Evolutionary conservation across 495 filamentous ascomycete species (phyloP).

Genomic region (Penicillium silybi): DNA sequence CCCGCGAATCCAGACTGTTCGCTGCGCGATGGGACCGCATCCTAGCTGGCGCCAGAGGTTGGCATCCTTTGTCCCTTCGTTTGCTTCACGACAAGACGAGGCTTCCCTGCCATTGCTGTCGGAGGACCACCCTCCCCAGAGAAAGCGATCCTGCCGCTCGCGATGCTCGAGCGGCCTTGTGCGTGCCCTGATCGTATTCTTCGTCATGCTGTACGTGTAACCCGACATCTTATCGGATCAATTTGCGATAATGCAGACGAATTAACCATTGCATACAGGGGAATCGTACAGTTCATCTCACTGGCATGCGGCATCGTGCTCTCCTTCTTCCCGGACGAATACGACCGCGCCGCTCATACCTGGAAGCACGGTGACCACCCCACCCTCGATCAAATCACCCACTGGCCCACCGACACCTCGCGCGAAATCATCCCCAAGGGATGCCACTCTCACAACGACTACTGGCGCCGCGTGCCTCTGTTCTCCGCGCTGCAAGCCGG

Average conservation of each 20-base stretch:
- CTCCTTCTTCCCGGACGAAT: constrained; percentile 54
- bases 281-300: constrained; percentile 45
- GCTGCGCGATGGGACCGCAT: constrained; percentile 14
- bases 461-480: constrained; percentile 72
- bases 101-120: constrained; percentile 23
- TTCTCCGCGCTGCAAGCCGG: constrained; percentile 64
- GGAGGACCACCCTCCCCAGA: constrained; percentile 1
- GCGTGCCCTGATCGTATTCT: constrained; percentile 21
- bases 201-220: constrained; percentile 39
- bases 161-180: constrained; percentile 16
- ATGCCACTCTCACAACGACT: constrained; percentile 84
- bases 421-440: constrained; percentile 63
- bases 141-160: constrained; percentile 6
- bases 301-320: constrained; percentile 50
- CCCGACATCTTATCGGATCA: neutral
- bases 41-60: constrained; percentile 14
- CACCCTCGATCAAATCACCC: constrained; percentile 44
- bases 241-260: neutral
- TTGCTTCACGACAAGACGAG: constrained; percentile 7
- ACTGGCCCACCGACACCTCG: constrained; percentile 75
- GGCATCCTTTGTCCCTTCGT: constrained; percentile 14
- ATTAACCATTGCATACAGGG: constrained; percentile 23
- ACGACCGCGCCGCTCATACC: constrained; percentile 42
- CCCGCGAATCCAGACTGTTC: constrained; percentile 3
- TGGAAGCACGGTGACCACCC: constrained; percentile 43